Evolutionary conservation across 169 alveolate species (phyloP).

Genomic region (Cryptosporidium ubiquitum): DNA sequence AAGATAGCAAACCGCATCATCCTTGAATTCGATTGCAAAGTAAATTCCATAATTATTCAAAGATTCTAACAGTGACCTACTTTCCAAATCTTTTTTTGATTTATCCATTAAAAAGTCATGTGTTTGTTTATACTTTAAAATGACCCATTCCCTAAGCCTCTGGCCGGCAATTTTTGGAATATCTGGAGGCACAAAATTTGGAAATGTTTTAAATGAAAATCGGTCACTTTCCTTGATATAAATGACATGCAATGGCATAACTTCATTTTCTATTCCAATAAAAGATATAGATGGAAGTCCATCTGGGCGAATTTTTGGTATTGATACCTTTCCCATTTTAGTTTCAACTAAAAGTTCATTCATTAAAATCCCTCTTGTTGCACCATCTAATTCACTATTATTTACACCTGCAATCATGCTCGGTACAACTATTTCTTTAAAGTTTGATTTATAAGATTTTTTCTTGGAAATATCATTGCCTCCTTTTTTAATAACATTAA

Average conservation of each 20-base stretch:
- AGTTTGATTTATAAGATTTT: background rate
- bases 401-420: conserved; percentile 14
- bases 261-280: conserved; percentile 45
- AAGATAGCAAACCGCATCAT: conserved; percentile 54
- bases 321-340: conserved; percentile 32
- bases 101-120: conserved; percentile 25
- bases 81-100: background rate
- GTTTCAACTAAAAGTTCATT: conserved; percentile 43
- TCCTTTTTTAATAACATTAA: background rate
- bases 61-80: background rate
- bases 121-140: conserved; percentile 19
- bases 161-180: conserved; percentile 65
- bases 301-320: conserved; percentile 56
- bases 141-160: conserved; percentile 57
- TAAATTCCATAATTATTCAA: conserved; percentile 50
- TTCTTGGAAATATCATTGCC: background rate
- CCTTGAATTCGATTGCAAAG: conserved; percentile 62
- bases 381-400: conserved; percentile 36
- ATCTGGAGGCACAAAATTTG: conserved; percentile 35
- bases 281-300: conserved; percentile 64
- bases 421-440: conserved; percentile 52
- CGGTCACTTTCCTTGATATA: conserved; percentile 26
- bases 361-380: conserved; percentile 45
- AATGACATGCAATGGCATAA: conserved; percentile 41
- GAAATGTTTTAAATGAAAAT: conserved; percentile 50